Percentiles rank a stretch among this genome's conserved stretches.
Evolutionary conservation across 2,329 filamentous ascomycete species (phyloP).

Genomic region (Colletotrichum noveboracense): DNA sequence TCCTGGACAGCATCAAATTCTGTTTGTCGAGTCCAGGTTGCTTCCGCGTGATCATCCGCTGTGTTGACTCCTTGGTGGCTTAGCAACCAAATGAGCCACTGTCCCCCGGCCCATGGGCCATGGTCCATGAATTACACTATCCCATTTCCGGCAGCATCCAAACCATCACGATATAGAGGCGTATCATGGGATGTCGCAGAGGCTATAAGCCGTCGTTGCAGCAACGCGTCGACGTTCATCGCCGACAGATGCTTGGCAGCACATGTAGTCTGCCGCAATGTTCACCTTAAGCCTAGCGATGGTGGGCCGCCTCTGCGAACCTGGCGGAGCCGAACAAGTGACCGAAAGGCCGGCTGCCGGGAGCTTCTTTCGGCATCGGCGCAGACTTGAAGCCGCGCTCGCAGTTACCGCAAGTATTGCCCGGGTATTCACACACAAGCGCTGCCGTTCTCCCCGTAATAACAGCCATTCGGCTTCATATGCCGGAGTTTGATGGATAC

Average conservation of each 20-base stretch:
- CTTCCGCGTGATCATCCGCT: neutral
- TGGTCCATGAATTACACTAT: neutral
- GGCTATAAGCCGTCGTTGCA: neutral
- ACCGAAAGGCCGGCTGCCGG: neutral
- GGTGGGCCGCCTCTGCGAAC: neutral
- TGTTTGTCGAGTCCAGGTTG: neutral
- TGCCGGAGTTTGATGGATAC: neutral
- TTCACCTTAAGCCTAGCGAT: neutral
- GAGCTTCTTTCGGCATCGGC: neutral
- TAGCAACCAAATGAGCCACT: rapidly evolving
- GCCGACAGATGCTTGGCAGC: neutral
- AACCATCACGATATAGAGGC: neutral
- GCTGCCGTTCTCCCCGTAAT: neutral
- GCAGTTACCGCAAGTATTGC: neutral
- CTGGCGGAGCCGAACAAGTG: neutral
- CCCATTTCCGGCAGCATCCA: neutral
- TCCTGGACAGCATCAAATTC: neutral
- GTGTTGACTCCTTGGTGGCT: neutral
- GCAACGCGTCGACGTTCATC: neutral
- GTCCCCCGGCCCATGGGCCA: rapidly evolving
- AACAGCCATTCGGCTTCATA: neutral
- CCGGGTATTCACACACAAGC: neutral
- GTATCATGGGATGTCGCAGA: neutral
- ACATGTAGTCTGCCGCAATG: neutral
- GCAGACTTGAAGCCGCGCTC: neutral